These are phyloP conservation scores for Globisporangium viniferum DNA, from an alignment of 352 stramenopile species.

Conservation along the genomic window DNA sequence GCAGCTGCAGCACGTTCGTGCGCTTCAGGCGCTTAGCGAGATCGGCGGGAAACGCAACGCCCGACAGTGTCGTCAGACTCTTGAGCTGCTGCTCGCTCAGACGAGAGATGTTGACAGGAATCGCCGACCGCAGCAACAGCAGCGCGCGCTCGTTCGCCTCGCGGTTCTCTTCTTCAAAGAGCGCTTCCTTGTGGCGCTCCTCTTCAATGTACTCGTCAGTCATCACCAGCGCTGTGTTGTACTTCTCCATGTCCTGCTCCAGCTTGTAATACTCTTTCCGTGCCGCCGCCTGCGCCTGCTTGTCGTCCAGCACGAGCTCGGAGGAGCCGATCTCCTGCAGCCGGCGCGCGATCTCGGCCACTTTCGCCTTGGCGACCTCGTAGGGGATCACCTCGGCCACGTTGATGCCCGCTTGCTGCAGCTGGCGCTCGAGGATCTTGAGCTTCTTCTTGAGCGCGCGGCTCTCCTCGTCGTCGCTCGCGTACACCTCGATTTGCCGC, in stretches of 20 bases:
- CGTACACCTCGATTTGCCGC: slow-evolving; percentile 34
- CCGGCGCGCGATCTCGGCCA: slow-evolving; percentile 71
- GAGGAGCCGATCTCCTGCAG: slow-evolving; percentile 83
- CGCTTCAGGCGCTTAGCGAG: slow-evolving; percentile 86
- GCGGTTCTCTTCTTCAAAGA: slow-evolving; percentile 71
- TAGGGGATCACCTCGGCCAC: slow-evolving; percentile 90
- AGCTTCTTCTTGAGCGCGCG: slow-evolving; percentile 59
- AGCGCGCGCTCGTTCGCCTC: slow-evolving; percentile 52
- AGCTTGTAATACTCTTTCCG: slow-evolving; percentile 86
- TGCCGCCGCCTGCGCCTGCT: slow-evolving; percentile 37
- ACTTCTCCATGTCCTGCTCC: slow-evolving; percentile 90
- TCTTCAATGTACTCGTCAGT: slow-evolving; percentile 89
- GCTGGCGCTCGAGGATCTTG: slow-evolving; percentile 67
- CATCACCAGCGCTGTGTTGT: slow-evolving; percentile 86
- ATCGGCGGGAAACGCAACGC: slow-evolving; percentile 51
- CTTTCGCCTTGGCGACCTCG: slow-evolving; percentile 70
- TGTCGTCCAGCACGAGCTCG: slow-evolving; percentile 55
- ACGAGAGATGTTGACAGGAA: slow-evolving; percentile 80
- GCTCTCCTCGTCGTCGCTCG: slow-evolving; percentile 38
- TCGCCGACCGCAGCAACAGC: slow-evolving; percentile 55
- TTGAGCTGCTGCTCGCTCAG: slow-evolving; percentile 75
- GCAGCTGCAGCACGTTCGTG: slow-evolving; percentile 83
- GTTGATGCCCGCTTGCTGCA: slow-evolving; percentile 72
- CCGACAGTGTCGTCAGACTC: slow-evolving; percentile 50
- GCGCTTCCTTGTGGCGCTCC: slow-evolving; percentile 51